Evolutionary conservation across 352 stramenopile genomes (phyloP).

Genomic region (Blastocystis sp.): DNA sequence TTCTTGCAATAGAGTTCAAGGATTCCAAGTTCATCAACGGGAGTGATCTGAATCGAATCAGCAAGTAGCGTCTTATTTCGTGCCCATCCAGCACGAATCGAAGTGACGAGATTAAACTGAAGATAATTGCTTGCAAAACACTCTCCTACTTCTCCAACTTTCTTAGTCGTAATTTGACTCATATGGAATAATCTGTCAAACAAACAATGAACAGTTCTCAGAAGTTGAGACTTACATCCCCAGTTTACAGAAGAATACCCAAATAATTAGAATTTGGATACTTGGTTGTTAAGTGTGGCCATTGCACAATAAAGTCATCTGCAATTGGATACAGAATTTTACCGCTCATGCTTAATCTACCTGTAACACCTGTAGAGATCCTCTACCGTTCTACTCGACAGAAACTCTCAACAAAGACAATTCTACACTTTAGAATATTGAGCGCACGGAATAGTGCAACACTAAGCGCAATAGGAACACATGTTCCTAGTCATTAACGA

Average conservation of each 20-base stretch:
- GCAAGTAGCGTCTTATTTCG: neutral
- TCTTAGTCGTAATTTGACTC: neutral
- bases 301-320: constrained; percentile 87
- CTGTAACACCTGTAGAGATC: neutral
- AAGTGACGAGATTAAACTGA: constrained; percentile 35
- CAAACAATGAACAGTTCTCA: neutral
- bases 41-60: constrained; percentile 33
- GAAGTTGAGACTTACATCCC: no score
- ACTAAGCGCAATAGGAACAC: constrained; percentile 79
- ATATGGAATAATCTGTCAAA: constrained; percentile 19
- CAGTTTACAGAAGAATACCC: constrained; percentile 65
- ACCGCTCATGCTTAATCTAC: constrained; percentile 78
- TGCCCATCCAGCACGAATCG: neutral
- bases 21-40: constrained; percentile 9
- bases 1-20: constrained; percentile 36
- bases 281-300: constrained; percentile 76
- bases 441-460: constrained; percentile 78
- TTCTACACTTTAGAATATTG: constrained; percentile 71
- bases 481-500: constrained; percentile 69
- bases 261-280: constrained; percentile 77
- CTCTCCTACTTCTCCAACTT: neutral
- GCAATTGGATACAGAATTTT: constrained; percentile 83
- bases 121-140: neutral
- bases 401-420: constrained; percentile 87
- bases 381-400: constrained; percentile 75